Percentiles rank a stretch among this genome's conserved stretches.
Evolutionary conservation across 768 basidiomycete genomes (phyloP).

Genomic region (Pleurotus eryngii): DNA sequence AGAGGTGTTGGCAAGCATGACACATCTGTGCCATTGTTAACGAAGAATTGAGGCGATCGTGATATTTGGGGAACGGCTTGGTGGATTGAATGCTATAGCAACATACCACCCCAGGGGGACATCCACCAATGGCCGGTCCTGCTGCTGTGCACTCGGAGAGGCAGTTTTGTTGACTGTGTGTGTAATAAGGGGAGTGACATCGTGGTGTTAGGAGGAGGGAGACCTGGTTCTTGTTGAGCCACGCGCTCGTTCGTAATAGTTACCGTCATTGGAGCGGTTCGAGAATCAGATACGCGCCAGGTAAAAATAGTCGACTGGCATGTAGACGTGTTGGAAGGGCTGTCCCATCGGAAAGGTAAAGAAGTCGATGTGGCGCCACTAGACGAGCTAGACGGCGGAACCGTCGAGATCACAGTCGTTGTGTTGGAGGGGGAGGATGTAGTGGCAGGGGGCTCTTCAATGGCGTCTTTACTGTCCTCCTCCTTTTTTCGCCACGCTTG

Average conservation of each 20-base stretch:
- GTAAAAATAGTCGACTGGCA: slow-evolving; percentile 21
- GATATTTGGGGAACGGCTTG: slow-evolving; percentile 14
- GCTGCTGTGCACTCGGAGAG: slow-evolving; percentile 17
- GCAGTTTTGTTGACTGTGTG: slow-evolving; percentile 23
- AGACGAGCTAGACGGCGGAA: background rate
- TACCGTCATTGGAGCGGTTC: slow-evolving; percentile 18
- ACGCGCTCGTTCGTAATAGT: slow-evolving; percentile 3
- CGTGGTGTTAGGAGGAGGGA: slow-evolving; percentile 4
- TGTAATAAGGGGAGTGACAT: background rate
- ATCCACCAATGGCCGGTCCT: slow-evolving; percentile 28
- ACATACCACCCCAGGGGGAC: slow-evolving; percentile 31
- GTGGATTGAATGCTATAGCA: slow-evolving; percentile 21
- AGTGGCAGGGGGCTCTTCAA: background rate
- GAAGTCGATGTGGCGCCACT: background rate
- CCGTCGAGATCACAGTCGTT: background rate
- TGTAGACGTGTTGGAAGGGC: slow-evolving; percentile 23
- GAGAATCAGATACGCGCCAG: slow-evolving; percentile 19
- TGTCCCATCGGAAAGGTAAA: slow-evolving; percentile 18
- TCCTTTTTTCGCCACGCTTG: background rate
- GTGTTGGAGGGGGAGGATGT: background rate
- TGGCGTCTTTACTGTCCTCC: background rate
- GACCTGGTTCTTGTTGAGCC: slow-evolving; percentile 8
- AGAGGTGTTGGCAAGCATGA: slow-evolving; percentile 15
- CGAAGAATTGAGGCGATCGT: slow-evolving; percentile 27
- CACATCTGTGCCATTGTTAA: slow-evolving; percentile 18